Conservation (phyloP, 2,329 filamentous ascomycete genomes). For the Ophiostoma tasmaniense region DNA sequence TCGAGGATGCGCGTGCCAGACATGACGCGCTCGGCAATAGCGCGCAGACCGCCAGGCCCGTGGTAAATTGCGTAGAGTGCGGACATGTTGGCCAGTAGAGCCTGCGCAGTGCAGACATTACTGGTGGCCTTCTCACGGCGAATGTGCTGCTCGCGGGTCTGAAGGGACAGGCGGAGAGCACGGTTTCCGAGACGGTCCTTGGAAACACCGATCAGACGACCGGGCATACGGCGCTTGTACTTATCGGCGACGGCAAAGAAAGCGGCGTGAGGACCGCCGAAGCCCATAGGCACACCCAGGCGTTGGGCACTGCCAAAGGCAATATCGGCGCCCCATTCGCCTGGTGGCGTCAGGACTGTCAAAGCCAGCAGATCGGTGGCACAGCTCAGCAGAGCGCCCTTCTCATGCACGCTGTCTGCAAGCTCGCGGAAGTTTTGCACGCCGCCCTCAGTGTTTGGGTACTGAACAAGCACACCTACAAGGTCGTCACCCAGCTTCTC, state of each 20-base stretch:
- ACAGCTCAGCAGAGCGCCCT: conserved; percentile 72
- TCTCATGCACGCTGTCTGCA: conserved; percentile 67
- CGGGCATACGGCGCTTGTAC: conserved; percentile 90
- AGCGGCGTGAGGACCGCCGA: conserved; percentile 88
- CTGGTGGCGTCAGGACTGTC: conserved; percentile 79
- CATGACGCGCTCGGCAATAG: conserved; percentile 72
- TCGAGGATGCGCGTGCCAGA: conserved; percentile 63
- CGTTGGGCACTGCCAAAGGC: conserved; percentile 89
- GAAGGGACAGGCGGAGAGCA: conserved; percentile 75
- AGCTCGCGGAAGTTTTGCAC: conserved; percentile 66
- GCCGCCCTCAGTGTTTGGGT: conserved; percentile 80
- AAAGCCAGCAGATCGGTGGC: conserved; percentile 84
- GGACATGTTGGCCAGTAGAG: conserved; percentile 88
- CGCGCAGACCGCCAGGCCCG: conserved; percentile 71
- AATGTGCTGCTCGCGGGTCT: conserved; percentile 94
- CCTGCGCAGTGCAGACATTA: conserved; percentile 95
- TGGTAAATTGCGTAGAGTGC: conserved; percentile 94
- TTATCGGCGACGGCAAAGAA: conserved; percentile 91
- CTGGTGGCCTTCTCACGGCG: conserved; percentile 93
- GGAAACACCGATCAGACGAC: conserved; percentile 80
- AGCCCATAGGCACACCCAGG: conserved; percentile 85
- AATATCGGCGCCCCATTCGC: conserved; percentile 91
- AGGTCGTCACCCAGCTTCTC: conserved; percentile 71
- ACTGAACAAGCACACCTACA: conserved; percentile 87
- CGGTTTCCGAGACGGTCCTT: conserved; percentile 79